Evolutionary conservation across 164 flowering plant genomes (phyloP).

Genomic region (Saururus chinensis): DNA sequence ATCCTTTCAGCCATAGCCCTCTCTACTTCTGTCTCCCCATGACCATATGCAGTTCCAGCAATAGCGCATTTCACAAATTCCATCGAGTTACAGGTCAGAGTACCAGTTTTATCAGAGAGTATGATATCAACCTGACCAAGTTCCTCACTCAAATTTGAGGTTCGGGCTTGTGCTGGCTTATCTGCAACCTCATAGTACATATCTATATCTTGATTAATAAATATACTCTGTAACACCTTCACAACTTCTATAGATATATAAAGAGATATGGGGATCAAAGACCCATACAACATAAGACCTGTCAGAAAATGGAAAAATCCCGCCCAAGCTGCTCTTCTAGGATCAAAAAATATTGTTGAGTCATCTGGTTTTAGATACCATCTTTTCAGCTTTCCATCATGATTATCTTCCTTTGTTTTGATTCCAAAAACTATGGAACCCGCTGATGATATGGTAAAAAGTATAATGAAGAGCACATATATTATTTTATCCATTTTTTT

Average conservation of each 20-base stretch:
- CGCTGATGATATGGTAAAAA: conserved; percentile 41
- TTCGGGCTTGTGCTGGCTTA: conserved; percentile 69
- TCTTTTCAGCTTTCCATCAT: conserved; percentile 32
- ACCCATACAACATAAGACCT: conserved; percentile 78
- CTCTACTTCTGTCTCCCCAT: conserved; percentile 74
- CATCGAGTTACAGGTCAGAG: conserved; percentile 88
- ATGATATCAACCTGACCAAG: conserved; percentile 80
- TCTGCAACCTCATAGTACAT: conserved; percentile 75
- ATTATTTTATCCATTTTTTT: conserved; percentile 73
- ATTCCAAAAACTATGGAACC: conserved; percentile 70
- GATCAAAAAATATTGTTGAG: conserved; percentile 47
- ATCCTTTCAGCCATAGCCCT: conserved; percentile 38
- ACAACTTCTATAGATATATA: conserved; percentile 86
- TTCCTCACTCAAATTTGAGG: conserved; percentile 87
- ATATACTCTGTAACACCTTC: conserved; percentile 77
- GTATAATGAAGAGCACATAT: conserved; percentile 55
- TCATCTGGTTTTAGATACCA: conserved; percentile 84
- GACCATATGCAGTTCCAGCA: conserved; percentile 69
- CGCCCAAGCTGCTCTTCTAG: conserved; percentile 47
- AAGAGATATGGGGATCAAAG: conserved; percentile 77
- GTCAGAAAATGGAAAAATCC: conserved; percentile 74
- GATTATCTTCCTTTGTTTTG: conserved; percentile 41
- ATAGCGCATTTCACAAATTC: conserved; percentile 85
- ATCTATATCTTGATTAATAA: conserved; percentile 66
- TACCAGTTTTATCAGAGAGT: conserved; percentile 89